These are phyloP conservation scores for Elsinoe australis DNA, from an alignment of 2,329 filamentous ascomycete species.

Conservation along the genomic window DNA sequence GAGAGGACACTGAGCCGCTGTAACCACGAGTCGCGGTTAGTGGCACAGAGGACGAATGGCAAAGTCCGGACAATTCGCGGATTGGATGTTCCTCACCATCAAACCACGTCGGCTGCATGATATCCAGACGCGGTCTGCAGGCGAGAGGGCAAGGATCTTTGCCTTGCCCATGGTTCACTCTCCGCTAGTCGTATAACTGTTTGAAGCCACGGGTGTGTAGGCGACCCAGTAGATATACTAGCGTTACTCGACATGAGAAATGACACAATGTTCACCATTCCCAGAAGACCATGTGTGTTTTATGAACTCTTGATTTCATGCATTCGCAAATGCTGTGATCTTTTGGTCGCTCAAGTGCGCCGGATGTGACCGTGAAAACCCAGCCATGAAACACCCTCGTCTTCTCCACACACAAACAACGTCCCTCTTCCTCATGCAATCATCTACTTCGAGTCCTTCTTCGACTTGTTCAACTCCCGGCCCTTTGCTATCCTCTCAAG, in stretches of 20 bases:
- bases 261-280: conserved; percentile 1
- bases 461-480: conserved; percentile 59
- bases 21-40: too few species aligned
- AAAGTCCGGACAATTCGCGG: too few species aligned
- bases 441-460: conserved; percentile 50
- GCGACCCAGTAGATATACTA: conserved; percentile 84
- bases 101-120: conserved; percentile 65
- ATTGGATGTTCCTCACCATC: conserved; percentile 68
- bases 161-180: conserved; percentile 52
- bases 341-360: conserved; percentile 17
- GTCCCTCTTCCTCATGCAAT: too few species aligned
- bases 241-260: conserved; percentile 44
- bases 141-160: conserved; percentile 49
- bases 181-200: conserved; percentile 94
- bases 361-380: conserved; percentile 17
- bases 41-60: too few species aligned
- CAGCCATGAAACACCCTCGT: conserved; percentile 16
- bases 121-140: conserved; percentile 70
- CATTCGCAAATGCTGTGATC: conserved; percentile 17
- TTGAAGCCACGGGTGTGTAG: conserved; percentile 58
- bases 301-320: conserved; percentile 17
- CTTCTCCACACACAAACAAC: too few species aligned
- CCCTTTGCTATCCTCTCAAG: conserved; percentile 76
- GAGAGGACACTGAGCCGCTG: too few species aligned
- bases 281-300: neutral